These are phyloP conservation scores for Candida taoyuanica DNA, from an alignment of 805 yeast species.

Conservation along the genomic window DNA sequence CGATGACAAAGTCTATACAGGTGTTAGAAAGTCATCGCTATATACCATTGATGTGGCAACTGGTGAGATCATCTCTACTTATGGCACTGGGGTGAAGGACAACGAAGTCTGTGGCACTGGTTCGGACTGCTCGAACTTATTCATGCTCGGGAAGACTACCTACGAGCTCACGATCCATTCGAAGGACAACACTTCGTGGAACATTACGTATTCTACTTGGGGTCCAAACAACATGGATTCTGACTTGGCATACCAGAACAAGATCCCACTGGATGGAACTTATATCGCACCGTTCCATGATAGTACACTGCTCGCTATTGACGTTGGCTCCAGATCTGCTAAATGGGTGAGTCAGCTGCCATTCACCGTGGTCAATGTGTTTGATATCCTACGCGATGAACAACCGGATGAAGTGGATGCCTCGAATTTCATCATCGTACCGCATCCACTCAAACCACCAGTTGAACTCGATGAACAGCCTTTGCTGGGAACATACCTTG, in stretches of 20 bases:
- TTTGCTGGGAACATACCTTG: constrained; percentile 57
- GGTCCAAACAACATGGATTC: constrained; percentile 82
- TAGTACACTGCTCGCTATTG: constrained; percentile 70
- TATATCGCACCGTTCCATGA: constrained; percentile 85
- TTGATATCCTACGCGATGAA: constrained; percentile 55
- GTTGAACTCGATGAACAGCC: constrained; percentile 17
- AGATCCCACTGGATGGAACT: constrained; percentile 61
- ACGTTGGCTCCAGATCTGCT: constrained; percentile 62
- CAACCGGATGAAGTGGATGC: constrained; percentile 16
- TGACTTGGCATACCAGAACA: constrained; percentile 43
- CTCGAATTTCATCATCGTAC: constrained; percentile 45
- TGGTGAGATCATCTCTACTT: constrained; percentile 69
- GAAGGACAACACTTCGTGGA: constrained; percentile 68
- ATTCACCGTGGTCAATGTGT: constrained; percentile 67
- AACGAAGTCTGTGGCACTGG: constrained; percentile 7
- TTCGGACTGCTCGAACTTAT: constrained; percentile 31
- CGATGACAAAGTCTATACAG: constrained; percentile 83
- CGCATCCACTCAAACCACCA: constrained; percentile 55
- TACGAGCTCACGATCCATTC: constrained; percentile 77
- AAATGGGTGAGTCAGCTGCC: constrained; percentile 77
- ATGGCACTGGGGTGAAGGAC: constrained; percentile 40
- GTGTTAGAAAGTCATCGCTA: constrained; percentile 70
- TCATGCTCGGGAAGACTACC: constrained; percentile 66
- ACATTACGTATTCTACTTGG: constrained; percentile 84
- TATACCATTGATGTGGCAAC: constrained; percentile 67